These are phyloP conservation scores for Arabidopsis hybrid DNA, from an alignment of 441 rosid species.

Conservation along the genomic window DNA sequence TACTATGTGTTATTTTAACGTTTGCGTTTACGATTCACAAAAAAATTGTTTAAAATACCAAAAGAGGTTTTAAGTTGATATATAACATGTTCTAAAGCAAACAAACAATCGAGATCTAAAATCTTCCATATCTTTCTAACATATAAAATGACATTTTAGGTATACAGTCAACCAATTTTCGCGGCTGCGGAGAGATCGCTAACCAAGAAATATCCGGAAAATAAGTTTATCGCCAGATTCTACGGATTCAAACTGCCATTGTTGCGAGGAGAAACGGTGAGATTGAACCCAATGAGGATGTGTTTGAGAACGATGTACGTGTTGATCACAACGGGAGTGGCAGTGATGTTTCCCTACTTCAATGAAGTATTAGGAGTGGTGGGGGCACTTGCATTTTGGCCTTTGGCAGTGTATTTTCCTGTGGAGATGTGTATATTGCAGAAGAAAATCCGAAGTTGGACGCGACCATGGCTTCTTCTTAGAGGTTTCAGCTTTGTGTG, in stretches of 20 bases:
- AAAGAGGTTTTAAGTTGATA: not conserved
- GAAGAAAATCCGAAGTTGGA: conserved; percentile 68
- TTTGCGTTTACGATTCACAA: not conserved
- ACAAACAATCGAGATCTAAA: not conserved
- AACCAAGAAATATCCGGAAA: conserved; percentile 51
- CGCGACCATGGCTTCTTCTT: conserved; percentile 69
- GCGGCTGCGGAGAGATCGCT: conserved; percentile 66
- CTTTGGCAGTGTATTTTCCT: conserved; percentile 75
- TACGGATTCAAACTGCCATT: conserved; percentile 52
- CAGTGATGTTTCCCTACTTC: conserved; percentile 78
- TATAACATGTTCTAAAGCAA: not conserved
- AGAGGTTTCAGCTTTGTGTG: conserved; percentile 67
- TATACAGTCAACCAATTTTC: conserved; percentile 70
- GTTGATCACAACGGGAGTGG: conserved; percentile 59
- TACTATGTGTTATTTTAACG: not conserved
- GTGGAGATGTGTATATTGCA: conserved; percentile 84
- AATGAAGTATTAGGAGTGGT: conserved; percentile 75
- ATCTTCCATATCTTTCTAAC: not conserved
- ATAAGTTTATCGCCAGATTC: conserved; percentile 48
- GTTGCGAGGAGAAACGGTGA: conserved; percentile 46
- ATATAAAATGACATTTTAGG: conserved; percentile 47
- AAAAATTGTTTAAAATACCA: not conserved
- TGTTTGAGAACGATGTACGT: conserved; percentile 68
- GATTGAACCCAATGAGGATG: conserved; percentile 55
- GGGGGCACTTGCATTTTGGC: conserved; percentile 88